Base-by-base conservation (phyloP, 2,329 filamentous ascomycete genomes). In the Fusarium palustre region DNA sequence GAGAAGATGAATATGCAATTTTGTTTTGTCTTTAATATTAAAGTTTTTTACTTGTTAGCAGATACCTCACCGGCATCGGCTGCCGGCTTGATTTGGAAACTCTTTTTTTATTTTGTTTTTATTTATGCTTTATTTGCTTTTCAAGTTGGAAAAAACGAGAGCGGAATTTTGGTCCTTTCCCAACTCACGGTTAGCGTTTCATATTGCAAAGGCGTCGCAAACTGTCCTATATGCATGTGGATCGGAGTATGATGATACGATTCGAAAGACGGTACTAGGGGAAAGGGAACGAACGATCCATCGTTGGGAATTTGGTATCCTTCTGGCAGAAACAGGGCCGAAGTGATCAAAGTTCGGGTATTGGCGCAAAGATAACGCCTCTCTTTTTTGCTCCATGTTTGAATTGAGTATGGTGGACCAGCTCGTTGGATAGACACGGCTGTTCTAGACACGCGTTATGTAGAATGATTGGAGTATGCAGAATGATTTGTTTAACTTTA, bases 211-310 rank as follows among this genome's bases (percentile, higher is more conserved):
- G 72, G 71, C 65, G 69, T 68, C 68, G 43, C 60, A 63, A 71
- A 64, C 59, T 71, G 56, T 72, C 68, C 65, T 73, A 67, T 65
- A 72, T 70, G 73, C 73, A 75, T 75, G 67, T 69, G 71, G 66
- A 74, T 66, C 62, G 73, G 75, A 77, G 75, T 77, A 73, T 59
- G 68, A 75, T 68, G 68, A 64, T 53, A 70, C 48, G 68, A 65
- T 68, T 70, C 65, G 70, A 68, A 56, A 45, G 47, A 64, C 52
- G 59, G 68, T 66, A 73, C 43, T 61, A 46, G 68, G 57, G 62
- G 55, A 59, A 65, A 68, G 54, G 69, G 66, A 59, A 65, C 64
- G 69, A 74, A 65, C 64, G 69, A 74, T 72, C 67, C 72, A 72
- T 71, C 60, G 52, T 66, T 70, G 55, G 52, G 33, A 33, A 33